A percentile compares a stretch with the other conserved stretches of the same genome.
Evolutionary conservation across 2,329 filamentous ascomycete species (phyloP).

Genomic region (Xylariaceae sp.): DNA sequence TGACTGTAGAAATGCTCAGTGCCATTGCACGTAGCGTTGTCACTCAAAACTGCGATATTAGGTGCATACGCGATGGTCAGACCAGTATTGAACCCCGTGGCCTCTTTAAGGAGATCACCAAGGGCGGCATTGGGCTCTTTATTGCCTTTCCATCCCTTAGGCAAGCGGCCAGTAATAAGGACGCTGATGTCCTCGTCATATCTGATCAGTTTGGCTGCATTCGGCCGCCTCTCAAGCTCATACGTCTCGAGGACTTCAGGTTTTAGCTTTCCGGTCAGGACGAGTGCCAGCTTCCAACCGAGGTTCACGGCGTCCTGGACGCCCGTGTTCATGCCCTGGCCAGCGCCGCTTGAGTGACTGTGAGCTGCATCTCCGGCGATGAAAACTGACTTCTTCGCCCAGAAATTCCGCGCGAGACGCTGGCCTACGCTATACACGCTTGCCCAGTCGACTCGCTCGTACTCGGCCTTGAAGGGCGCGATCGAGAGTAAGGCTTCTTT

Average conservation of each 20-base stretch:
- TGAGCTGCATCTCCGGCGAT: conserved; percentile 64
- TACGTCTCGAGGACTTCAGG: conserved; percentile 52
- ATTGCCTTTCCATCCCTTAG: conserved; percentile 49
- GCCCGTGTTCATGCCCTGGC: conserved; percentile 62
- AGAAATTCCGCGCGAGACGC: conserved; percentile 35
- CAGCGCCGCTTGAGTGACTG: conserved; percentile 60
- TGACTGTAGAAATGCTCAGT: not conserved
- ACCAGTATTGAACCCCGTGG: conserved; percentile 33
- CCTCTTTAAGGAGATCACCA: conserved; percentile 56
- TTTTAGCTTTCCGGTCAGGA: conserved; percentile 40
- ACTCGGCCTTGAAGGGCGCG: conserved; percentile 46
- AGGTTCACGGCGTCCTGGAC: conserved; percentile 57
- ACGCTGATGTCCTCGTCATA: conserved; percentile 47
- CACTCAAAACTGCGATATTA: conserved; percentile 20
- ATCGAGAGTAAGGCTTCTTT: conserved; percentile 22
- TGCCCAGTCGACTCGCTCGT: conserved; percentile 50
- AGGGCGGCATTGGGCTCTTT: conserved; percentile 54
- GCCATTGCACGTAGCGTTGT: conserved; percentile 27
- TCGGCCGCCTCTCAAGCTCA: conserved; percentile 51
- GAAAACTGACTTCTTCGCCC: conserved; percentile 54
- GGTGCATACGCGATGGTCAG: conserved; percentile 63
- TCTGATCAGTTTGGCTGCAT: conserved; percentile 50
- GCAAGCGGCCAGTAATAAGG: conserved; percentile 48
- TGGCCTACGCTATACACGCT: conserved; percentile 43
- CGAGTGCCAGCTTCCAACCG: conserved; percentile 55